Conservation (phyloP, 768 basidiomycete species). For the Termitomyces sp. region DNA sequence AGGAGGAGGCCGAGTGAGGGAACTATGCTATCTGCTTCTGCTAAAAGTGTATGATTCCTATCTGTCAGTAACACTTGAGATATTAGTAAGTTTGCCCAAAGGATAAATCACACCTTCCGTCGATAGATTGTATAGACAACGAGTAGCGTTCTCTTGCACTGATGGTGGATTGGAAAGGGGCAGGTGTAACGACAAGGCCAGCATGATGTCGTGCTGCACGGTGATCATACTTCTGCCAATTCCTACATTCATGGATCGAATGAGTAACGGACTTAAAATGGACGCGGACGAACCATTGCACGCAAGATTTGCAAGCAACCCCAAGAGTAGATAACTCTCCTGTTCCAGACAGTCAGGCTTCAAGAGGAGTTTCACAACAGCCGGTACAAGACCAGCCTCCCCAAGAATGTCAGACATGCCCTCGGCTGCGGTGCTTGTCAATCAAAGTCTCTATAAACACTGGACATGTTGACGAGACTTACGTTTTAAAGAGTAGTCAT, state of each 20-base stretch:
- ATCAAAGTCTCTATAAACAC: background rate
- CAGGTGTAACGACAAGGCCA: constrained; percentile 2
- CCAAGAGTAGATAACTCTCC: constrained; percentile 10
- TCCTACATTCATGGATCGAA: background rate
- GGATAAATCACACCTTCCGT: constrained; percentile 5
- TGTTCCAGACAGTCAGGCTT: constrained; percentile 4
- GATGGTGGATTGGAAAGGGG: background rate
- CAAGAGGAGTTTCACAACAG: constrained; percentile 1
- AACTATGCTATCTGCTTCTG: background rate
- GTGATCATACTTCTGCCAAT: constrained; percentile 3
- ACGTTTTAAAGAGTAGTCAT: constrained; percentile 12
- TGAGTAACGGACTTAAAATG: background rate
- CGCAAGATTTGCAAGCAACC: constrained; percentile 14
- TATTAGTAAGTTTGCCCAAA: background rate
- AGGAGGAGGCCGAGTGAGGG: constrained; percentile 7
- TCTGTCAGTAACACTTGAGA: background rate
- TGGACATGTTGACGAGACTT: background rate
- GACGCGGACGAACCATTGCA: constrained; percentile 9
- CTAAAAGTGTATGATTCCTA: constrained; percentile 5
- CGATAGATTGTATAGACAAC: constrained; percentile 15
- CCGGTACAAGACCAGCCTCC: constrained; percentile 5
- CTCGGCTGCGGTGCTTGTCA: constrained; percentile 1
- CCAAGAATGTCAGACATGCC: constrained; percentile 11
- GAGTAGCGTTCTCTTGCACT: constrained; percentile 10
- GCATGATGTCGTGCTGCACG: constrained; percentile 2